A percentile compares a stretch with the other conserved stretches of the same genome.
Evolutionary conservation across 306 rosid species (phyloP).

Genomic region (Calophaca sinica): DNA sequence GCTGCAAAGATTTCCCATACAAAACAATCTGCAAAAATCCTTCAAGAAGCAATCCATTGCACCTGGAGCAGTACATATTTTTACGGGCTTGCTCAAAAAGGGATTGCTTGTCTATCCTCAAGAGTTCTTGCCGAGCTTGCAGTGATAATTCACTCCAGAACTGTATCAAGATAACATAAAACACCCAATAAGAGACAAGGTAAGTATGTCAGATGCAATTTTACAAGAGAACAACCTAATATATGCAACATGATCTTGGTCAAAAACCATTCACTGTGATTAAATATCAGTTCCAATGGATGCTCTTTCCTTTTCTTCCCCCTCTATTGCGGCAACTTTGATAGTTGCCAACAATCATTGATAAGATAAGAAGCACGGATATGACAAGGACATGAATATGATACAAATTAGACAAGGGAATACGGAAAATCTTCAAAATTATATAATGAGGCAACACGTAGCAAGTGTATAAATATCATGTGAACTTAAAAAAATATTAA

Average conservation of each 20-base stretch:
- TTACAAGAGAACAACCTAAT: slow-evolving; percentile 28
- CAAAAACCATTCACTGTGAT: slow-evolving; percentile 18
- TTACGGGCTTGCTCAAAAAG: slow-evolving; percentile 99
- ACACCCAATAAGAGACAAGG: slow-evolving; percentile 43
- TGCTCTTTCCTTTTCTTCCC: slow-evolving; percentile 22
- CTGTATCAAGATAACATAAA: slow-evolving; percentile 58
- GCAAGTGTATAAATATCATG: slow-evolving; percentile 5
- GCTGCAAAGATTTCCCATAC: slow-evolving; percentile 94
- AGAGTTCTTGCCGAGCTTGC: slow-evolving; percentile 80
- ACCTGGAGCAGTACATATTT: slow-evolving; percentile 98
- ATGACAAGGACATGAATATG: background rate
- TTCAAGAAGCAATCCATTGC: slow-evolving; percentile 97
- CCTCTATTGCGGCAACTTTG: background rate
- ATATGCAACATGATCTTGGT: slow-evolving; percentile 22
- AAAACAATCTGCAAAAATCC: slow-evolving; percentile 96
- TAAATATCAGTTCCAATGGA: slow-evolving; percentile 18
- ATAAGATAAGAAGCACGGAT: slow-evolving; percentile 20
- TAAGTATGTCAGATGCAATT: slow-evolving; percentile 31
- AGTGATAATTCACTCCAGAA: slow-evolving; percentile 86
- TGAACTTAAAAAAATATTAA: background rate
- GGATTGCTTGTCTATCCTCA: slow-evolving; percentile 95
- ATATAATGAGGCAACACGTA: background rate
- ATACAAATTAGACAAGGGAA: background rate
- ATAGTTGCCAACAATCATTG: slow-evolving; percentile 30
- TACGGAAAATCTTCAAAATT: background rate